Conservation (phyloP, 179 eudicot genomes). For the Sideroxylon spinosum region DNA sequence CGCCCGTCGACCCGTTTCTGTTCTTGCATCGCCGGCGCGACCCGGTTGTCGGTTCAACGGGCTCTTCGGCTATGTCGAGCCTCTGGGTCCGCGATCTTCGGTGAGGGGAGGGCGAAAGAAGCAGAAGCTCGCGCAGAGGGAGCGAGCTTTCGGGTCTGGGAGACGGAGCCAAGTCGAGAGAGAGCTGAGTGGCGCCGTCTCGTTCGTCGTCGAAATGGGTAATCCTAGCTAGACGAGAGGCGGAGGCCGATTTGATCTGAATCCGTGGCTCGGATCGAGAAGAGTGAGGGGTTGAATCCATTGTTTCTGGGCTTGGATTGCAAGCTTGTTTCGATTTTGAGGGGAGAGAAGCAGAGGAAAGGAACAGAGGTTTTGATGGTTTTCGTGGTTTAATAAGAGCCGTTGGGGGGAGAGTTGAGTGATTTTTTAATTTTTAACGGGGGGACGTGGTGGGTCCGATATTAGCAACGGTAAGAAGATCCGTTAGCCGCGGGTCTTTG, state of each 20-base stretch:
- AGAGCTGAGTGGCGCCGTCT: constrained; percentile 32
- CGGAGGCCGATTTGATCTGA: constrained; percentile 40
- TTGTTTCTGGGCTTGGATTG: constrained; percentile 14
- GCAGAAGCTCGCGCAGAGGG: constrained; percentile 58
- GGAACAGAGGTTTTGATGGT: background rate
- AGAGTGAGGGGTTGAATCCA: constrained; percentile 63
- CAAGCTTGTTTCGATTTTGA: background rate
- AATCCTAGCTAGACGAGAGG: constrained; percentile 54
- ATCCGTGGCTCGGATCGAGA: constrained; percentile 36
- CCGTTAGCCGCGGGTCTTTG: background rate
- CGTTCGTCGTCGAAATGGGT: constrained; percentile 26
- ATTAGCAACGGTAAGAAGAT: constrained; percentile 14
- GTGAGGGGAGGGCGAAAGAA: constrained; percentile 66
- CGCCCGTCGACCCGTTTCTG: constrained; percentile 30
- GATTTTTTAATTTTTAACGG: constrained; percentile 2
- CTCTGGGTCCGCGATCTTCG: constrained; percentile 55
- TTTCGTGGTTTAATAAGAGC: background rate
- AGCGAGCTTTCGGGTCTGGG: constrained; percentile 43
- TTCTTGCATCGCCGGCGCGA: constrained; percentile 43
- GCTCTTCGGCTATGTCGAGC: constrained; percentile 48
- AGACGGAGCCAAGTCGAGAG: constrained; percentile 45
- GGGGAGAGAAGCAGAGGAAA: background rate
- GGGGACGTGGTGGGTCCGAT: constrained; percentile 12
- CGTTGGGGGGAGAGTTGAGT: constrained; percentile 1
- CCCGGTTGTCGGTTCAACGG: constrained; percentile 23